Base-by-base conservation (phyloP, 768 basidiomycete genomes). In the Coprinopsis sp. region DNA sequence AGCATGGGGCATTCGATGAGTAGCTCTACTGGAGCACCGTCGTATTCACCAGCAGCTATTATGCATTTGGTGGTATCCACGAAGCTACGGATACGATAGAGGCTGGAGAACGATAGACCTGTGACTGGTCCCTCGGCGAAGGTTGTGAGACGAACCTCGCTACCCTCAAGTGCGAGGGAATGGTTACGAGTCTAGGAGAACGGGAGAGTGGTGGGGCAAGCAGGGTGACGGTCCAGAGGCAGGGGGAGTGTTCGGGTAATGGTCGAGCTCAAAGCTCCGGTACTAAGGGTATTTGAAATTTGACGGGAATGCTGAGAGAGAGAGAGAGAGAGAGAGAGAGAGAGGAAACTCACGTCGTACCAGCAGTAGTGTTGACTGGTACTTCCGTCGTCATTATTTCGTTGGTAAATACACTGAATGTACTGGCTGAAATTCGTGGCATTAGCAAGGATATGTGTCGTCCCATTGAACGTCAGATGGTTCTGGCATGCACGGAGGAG, bases 21-120 rank as follows among this genome's bases (percentile, higher is more conserved):
- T 24, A 64, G 49, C 16, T 44, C 49, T 29, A 65, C 56, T 12
- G 57, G 46, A 10, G 64, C 57, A 27, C 63, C 64, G 43, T 65
- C 50, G 18, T 49, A 49, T 38, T 61, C 58, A 14, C 56, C 59
- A 13, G 51, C 47, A 28, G 58, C 57, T 18, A 59, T 61, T 19
- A 64, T 27, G 41, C 63, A 64, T 41, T 61, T 58, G 29, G 50
- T 56, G 18, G 42, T 38, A 31, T 43, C 37, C 23, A 44, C 10
- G n/a, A 33, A 37, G 14, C 41, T 36, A 22, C 49, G 45, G 25
- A 54, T 51, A 16, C 50, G 19, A 39, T 54, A 54, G 13, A 39
- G 41, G n/a, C 40, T 42, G 2, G 50, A 46, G 10, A n/a, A n/a
- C n/a, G n/a, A n/a, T n/a, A n/a, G n/a, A n/a, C n/a, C n/a, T n/a